Conservation (phyloP, 257 asterid genomes). For the Ligustrum vulgare region DNA sequence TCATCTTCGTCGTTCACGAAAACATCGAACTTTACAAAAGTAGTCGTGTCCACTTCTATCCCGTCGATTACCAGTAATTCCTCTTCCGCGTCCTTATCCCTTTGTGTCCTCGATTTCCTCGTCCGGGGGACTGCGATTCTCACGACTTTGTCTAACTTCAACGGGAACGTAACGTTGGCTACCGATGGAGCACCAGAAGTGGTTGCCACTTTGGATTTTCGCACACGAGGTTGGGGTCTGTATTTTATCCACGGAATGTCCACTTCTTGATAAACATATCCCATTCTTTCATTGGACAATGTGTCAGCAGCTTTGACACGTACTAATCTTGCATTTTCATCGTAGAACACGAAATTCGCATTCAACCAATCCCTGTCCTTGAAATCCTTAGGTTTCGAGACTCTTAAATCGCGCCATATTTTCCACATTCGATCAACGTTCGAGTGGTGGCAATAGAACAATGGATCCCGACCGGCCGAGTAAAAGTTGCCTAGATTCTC, state of each 20-base stretch:
- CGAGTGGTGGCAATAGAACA: constrained; percentile 34
- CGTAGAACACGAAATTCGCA: constrained; percentile 27
- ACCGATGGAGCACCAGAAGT: neutral
- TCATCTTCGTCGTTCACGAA: constrained; percentile 40
- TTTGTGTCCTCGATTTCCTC: constrained; percentile 7
- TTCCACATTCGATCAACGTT: constrained; percentile 40
- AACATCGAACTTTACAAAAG: constrained; percentile 33
- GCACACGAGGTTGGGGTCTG: constrained; percentile 27
- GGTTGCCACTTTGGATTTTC: constrained; percentile 14
- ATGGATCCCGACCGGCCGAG: constrained; percentile 31
- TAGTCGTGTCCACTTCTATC: constrained; percentile 28
- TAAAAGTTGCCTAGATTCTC: constrained; percentile 39
- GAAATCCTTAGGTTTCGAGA: neutral
- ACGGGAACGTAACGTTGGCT: constrained; percentile 19
- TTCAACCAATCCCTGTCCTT: constrained; percentile 24
- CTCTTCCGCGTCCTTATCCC: constrained; percentile 32
- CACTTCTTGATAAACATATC: constrained; percentile 22
- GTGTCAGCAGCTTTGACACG: constrained; percentile 27
- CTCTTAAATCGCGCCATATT: constrained; percentile 23
- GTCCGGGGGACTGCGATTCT: neutral
- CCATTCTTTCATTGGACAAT: constrained; percentile 20
- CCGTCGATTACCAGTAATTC: constrained; percentile 30
- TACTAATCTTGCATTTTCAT: constrained; percentile 28
- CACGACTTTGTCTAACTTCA: neutral
- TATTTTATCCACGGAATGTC: constrained; percentile 33